Base-by-base conservation (phyloP, 805 yeast species). In the Metschnikowia orientalis region DNA sequence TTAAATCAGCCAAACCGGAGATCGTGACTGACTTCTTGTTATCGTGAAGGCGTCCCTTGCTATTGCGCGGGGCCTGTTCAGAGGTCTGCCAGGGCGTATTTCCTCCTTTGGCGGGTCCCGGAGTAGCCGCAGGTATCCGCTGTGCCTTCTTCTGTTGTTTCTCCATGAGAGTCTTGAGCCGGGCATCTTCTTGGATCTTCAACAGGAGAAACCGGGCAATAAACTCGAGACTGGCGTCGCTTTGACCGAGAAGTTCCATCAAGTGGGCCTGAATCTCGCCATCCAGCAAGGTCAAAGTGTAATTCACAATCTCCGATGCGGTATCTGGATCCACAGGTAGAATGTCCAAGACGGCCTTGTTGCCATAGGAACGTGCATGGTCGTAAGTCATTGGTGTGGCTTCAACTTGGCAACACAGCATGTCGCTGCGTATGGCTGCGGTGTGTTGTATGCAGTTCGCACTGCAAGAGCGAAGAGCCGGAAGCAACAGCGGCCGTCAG, bases 271-370 rank as follows among this genome's bases (percentile, higher is more conserved):
- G 63, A 6, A 76, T 67, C 9, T 66, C 75, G 4, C 65, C 63
- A 32, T 75, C 70, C 6, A 65, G 63, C 14, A 77, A 55, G 7
- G 64, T 51, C 8, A 69, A 48, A 0, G 79, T 73, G 45, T 78
- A 75, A 8, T 69, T 71, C 5, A 79, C 61, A 61, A 79, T 67
- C 45, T 78, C 80, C 8, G 49, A 45, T 19, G 77, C 56, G 0
- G 81, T 61, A 6, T 75, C 81, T 10, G 63, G 60, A 41, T 80
- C 87, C 24, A 80, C 53, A 0, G 86, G 86, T 11, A 80, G 46
- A 1, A 78, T 53, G 11, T 62, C 38, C 6, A 47, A 51, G 12
- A 61, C 44, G 14, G 61, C 57, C 18, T 39, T 42, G 8, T 44
- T 38, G 8, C 59, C 56, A 40, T 56, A 61, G 30, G 50, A 44